phyloP scores from a whole-genome alignment of 345 rosid species.

The Schrenkiella parvula region DNA sequence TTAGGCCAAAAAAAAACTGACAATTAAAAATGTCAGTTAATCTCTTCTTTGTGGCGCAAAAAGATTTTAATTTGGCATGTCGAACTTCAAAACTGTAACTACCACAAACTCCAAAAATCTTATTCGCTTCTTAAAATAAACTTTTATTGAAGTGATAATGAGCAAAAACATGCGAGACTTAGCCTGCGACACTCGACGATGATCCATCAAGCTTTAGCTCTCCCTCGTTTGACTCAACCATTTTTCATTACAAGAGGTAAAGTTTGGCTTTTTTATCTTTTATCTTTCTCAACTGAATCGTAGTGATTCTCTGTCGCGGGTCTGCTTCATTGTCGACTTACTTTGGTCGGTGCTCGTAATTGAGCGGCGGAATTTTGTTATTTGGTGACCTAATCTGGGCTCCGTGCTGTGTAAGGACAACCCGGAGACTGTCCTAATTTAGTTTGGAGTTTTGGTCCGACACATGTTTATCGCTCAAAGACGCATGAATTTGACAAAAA shows the following conservation, averaged over 20 bases:
- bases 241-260: constrained; percentile 18
- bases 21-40: not conserved
- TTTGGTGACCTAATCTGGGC: too few relatives aligned
- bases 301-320: not conserved
- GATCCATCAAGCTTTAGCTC: constrained; percentile 30
- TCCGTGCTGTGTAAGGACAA: not conserved
- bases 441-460: not conserved
- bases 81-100: not conserved
- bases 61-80: not conserved
- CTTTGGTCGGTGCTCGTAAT: too few relatives aligned
- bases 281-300: not conserved
- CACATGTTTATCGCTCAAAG: not conserved
- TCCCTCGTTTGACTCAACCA: constrained; percentile 15
- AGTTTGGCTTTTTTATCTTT: not conserved
- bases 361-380: not conserved
- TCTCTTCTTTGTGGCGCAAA: not conserved
- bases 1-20: too few relatives aligned
- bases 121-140: not conserved
- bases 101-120: constrained; percentile 20
- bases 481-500: not conserved
- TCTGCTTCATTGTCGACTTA: not conserved
- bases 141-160: not conserved
- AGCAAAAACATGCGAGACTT: constrained; percentile 10
- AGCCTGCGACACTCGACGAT: not conserved
- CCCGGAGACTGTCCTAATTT: not conserved